phyloP scores from a whole-genome alignment of 306 rosid genomes.

The Begonia fuchsioides region DNA sequence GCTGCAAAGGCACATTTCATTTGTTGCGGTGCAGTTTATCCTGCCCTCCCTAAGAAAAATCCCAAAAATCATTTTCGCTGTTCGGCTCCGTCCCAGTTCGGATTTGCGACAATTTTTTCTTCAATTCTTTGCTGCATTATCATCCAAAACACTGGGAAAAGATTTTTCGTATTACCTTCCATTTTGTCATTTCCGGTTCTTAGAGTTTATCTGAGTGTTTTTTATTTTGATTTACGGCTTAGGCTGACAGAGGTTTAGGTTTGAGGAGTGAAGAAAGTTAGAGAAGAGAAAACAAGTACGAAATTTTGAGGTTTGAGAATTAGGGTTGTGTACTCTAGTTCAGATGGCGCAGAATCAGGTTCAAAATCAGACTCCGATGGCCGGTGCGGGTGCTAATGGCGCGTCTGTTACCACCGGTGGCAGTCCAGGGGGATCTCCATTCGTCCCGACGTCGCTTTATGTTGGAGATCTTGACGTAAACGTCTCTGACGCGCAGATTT shows the following conservation, averaged over 20 bases:
- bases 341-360: conserved; percentile 67
- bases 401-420: conserved; percentile 4
- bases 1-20: not conserved
- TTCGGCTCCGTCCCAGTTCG: conserved; percentile 8
- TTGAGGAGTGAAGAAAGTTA: conserved; percentile 4
- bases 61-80: conserved; percentile 5
- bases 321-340: not conserved
- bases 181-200: not conserved
- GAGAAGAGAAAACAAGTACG: not conserved
- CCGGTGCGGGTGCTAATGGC: conserved; percentile 17
- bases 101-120: conserved; percentile 24
- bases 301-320: not conserved
- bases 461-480: conserved; percentile 54
- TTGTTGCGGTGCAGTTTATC: conserved; percentile 48
- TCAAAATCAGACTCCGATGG: conserved; percentile 32
- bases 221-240: conserved; percentile 3
- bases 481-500: conserved; percentile 53
- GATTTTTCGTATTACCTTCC: too few relatives aligned
- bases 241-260: not conserved
- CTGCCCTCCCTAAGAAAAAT: conserved; percentile 42
- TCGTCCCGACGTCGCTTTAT: conserved; percentile 46
- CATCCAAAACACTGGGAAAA: too few relatives aligned
- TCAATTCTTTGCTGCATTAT: conserved; percentile 7
- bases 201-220: conserved; percentile 8
- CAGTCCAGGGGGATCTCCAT: conserved; percentile 19